Conservation (phyloP, 1,284 basidiomycete genomes). For the Farysia itapuensis region DNA sequence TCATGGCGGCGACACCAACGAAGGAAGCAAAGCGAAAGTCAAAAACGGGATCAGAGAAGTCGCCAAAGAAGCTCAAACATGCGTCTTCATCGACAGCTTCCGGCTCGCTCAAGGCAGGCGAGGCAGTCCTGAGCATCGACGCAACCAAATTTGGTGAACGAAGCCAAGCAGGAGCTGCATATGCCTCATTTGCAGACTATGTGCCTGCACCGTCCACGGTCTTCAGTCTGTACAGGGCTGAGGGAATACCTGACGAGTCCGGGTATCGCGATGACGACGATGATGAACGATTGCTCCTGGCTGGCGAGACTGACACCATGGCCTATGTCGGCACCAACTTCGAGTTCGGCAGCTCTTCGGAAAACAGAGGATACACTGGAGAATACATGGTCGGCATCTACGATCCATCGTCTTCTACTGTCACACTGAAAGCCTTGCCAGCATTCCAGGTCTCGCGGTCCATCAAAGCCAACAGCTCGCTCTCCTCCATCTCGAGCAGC, state of each 20-base stretch:
- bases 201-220: conserved; percentile 28
- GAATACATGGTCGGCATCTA: conserved; percentile 57
- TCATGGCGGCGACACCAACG: conserved; percentile 2
- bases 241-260: conserved; percentile 28
- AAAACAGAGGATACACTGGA: conserved; percentile 50
- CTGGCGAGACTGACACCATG: conserved; percentile 48
- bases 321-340: conserved; percentile 49
- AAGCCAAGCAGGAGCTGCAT: conserved; percentile 22
- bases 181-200: conserved; percentile 39
- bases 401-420: conserved; percentile 42
- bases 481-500: conserved; percentile 38
- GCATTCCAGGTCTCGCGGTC: conserved; percentile 49
- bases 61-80: conserved; percentile 27
- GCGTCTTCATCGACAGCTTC: conserved; percentile 1
- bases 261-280: conserved; percentile 7
- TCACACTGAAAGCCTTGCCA: conserved; percentile 52
- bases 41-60: conserved; percentile 10
- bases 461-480: conserved; percentile 45
- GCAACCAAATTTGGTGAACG: conserved; percentile 12
- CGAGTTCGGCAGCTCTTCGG: conserved; percentile 35
- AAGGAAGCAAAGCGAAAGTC: conserved; percentile 26
- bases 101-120: conserved; percentile 7
- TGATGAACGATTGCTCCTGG: conserved; percentile 44
- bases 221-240: conserved; percentile 36
- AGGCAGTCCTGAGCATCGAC: conserved; percentile 17